Base-by-base conservation (phyloP, 2,329 filamentous ascomycete genomes). In the Botrytis medusae region DNA sequence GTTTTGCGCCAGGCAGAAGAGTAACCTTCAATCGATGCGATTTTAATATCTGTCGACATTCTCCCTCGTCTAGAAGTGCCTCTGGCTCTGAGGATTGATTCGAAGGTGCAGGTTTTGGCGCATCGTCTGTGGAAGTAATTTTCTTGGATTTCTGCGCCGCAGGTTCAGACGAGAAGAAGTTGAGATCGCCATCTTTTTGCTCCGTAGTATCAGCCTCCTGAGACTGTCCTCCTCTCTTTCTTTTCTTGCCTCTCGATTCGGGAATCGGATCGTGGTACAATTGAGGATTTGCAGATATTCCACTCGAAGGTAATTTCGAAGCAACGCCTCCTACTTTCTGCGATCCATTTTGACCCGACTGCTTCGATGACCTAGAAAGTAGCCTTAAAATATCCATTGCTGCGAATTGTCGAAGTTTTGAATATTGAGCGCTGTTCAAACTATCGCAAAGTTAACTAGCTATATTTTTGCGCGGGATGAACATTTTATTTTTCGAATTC, bases 1-100 rank as follows among this genome's bases (percentile, higher is more conserved):
- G 77, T 73, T 82, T 83, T 59, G 84, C 78, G 60, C 86, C 86
- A 37, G 88, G 89, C n/a, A 97, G 84, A 67, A 97, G 85, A 0
- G 92, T 93, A 57, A 97, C 88, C 82, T 97, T 97, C 76, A 98
- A 86, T 76, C 94, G 92, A 82, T 97, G 94, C 73, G 90, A 91
- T 75, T 91, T 90, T 75, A 97, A 83, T 18, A 95, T 85, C 74
- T 91, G 89, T 78, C 91, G 91, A 78, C 93, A 91, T 80, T 95
- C 89, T 73, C 92, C 90, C 78, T 92, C 87, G 78, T 89, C 88
- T 77, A 94, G 86, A 42, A 81, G 63, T 54, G 74, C 80, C 29
- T 77, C 54, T 16, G 63, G 25, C 42, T 61, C 69, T 42, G 48
- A 67, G 51, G 77, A 20, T 16, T 37, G 61, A 70, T 72, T 32